Conservation (phyloP, 371 early-diverging fungal species). For the Mortierella sp. region DNA sequence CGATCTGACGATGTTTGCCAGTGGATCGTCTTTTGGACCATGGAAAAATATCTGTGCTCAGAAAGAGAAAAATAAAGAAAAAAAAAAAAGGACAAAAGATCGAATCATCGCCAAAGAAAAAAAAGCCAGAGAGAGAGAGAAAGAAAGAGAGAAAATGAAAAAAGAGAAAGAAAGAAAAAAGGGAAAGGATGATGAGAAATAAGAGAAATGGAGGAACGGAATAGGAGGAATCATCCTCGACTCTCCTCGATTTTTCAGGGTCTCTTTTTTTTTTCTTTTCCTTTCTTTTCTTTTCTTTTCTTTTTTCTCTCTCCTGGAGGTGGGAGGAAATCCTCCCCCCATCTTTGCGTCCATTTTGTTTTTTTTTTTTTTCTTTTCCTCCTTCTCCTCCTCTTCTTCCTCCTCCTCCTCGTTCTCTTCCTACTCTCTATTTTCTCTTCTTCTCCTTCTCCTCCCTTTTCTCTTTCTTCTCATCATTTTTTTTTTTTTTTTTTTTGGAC, state of each 20-base stretch:
- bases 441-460: background rate
- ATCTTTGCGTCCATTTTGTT: background rate
- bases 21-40: background rate
- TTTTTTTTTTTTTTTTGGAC: background rate
- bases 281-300: background rate
- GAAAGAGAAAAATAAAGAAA: background rate
- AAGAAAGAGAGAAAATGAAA: no score
- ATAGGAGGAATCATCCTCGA: background rate
- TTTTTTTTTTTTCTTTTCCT: background rate
- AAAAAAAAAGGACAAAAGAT: background rate
- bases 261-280: background rate
- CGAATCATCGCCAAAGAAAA: no score
- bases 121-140: no score
- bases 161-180: background rate
- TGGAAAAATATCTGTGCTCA: no score
- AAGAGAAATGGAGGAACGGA: background rate
- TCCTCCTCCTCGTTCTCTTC: background rate
- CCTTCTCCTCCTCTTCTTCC: background rate
- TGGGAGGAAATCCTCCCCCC: background rate
- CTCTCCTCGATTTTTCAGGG: background rate
- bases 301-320: no score
- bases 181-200: background rate
- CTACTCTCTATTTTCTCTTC: background rate
- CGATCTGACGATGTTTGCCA: constrained; percentile 3
- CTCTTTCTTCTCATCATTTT: background rate